Evolutionary conservation across 345 rosid genomes (phyloP), one percentile per base, ranked within the genome.

Genomic region (Syzygium aqueum): DNA sequence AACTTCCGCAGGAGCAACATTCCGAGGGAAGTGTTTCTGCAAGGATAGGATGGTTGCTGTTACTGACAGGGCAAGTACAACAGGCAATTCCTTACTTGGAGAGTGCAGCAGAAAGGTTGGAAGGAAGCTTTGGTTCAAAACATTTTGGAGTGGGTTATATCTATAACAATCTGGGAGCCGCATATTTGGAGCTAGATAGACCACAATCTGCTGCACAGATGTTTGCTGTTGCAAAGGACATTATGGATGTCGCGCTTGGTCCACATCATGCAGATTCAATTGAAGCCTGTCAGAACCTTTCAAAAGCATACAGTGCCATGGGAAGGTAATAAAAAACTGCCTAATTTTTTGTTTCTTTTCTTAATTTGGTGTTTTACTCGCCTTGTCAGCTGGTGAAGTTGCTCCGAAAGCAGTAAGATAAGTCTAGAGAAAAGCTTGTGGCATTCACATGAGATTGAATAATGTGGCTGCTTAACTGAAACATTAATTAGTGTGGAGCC

Each of bases 171-270:
- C 92, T 98, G 86, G 99, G 99, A 10, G 96, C 99, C 3, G 99
- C 99, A 80, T 98, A 96, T 91, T 91, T 96, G 91, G 99, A 97
- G 86, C 90, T 97, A 5, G 98, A 92, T 53, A 95, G 97, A 89
- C 99, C 98, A 33, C 97, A 98, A 63, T 96, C 97, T 30, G 99
- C 99, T 23, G 99, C 97, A 83, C 98, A 94, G 88, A 94, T 95
- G 95, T 98, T 98, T 95, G 96, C 99, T 2, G 93, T 96, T 89
- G 98, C 98, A 49, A 95, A 96, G 92, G 99, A 95, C 73, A 94
- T 95, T 86, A 95, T 97, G 99, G 99, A 96, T 90, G 94, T 94
- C 43, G 92, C 99, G 8, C 98, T 97, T 83, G 99, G 99, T 91
- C 99, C 99, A 7, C 92, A 95, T 85, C 98, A 96, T 91, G 94